Evolutionary conservation across 1,284 basidiomycete genomes (phyloP), one percentile per base, ranked within the genome.

Genomic region (Fomitiporia mediterranea): DNA sequence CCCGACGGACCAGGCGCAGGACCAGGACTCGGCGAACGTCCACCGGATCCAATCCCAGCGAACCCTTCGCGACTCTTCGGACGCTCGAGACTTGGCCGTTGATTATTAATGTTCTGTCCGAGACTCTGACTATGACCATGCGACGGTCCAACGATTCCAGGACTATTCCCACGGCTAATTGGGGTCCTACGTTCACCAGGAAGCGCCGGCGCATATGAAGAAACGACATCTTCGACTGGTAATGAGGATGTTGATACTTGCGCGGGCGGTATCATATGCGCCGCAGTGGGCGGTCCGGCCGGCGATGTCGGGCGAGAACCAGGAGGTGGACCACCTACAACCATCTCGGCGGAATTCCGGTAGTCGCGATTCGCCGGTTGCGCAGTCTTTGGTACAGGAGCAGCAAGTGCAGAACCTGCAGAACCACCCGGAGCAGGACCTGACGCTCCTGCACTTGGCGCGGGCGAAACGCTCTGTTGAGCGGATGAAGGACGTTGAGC

Each of bases 201-300:
- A 69, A 98, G 82, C 0, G 87, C 84, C 65, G 94, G 92, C 15
- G 86, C 81, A 65, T 97, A 97, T 61, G 84, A 79, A 3, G 75
- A 76, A 7, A 94, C 69, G 1, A 94, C 85, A n/a, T 86, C 81
- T 63, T 91, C 87, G 0, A 82, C 75, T 7, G 85, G 77, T 2
- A 74, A 68, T 2, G 74, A 61, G 0, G 76, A 61, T 4, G 66
- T 44, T 8, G 64, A 63, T 2, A 65, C 69, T 39, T 79, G 74
- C 0, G 72, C 66, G 0, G 90, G 81, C 0, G 81, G 82, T 70
- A 79, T 74, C 83, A 92, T 93, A 68, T 94, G 83, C 1, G 80
- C 86, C 1, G 89, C 82, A 13, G 74, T 83, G 5, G 86, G 85
- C 3, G 80, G 65, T 1, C 63, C 66, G 0, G 65, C 66, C 0